These are phyloP conservation scores for Nelumbo lutea DNA, from an alignment of 164 flowering plant species.

Conservation along the genomic window DNA sequence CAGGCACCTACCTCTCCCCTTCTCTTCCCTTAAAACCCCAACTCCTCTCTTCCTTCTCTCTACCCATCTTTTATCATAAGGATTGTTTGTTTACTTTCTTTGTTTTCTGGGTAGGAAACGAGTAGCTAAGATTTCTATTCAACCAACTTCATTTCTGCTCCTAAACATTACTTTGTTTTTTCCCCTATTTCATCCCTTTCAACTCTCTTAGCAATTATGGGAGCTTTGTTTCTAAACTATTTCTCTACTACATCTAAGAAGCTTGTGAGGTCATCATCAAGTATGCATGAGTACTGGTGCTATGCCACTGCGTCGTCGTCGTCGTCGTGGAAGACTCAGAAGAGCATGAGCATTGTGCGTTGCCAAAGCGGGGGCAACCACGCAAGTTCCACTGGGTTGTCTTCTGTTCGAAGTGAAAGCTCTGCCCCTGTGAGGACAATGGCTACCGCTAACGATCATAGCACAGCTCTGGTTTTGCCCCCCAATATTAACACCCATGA, in stretches of 20 bases:
- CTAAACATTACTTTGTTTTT: slow-evolving; percentile 12
- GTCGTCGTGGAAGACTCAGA: slow-evolving; percentile 25
- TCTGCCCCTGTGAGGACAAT: slow-evolving; percentile 8
- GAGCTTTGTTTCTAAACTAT: slow-evolving; percentile 37
- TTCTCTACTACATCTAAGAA: slow-evolving; percentile 10
- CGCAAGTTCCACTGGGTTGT: slow-evolving; percentile 30
- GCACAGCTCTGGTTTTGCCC: slow-evolving; percentile 30
- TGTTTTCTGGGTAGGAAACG: slow-evolving; percentile 24
- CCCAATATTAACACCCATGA: slow-evolving; percentile 38
- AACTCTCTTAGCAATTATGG: slow-evolving; percentile 36
- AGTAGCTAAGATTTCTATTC: slow-evolving; percentile 33
- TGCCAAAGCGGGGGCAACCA: slow-evolving; percentile 46
- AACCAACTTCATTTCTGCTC: slow-evolving; percentile 26
- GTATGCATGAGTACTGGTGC: not conserved
- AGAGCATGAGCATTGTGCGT: slow-evolving; percentile 21
- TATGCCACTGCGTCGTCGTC: slow-evolving; percentile 5
- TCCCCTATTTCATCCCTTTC: slow-evolving; percentile 4
- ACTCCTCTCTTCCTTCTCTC: slow-evolving; percentile 20
- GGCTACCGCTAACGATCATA: slow-evolving; percentile 15
- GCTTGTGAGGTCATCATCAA: not conserved
- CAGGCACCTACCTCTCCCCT: slow-evolving; percentile 48
- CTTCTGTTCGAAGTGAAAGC: slow-evolving; percentile 33
- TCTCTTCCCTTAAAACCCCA: slow-evolving; percentile 30
- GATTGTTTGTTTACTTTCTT: slow-evolving; percentile 49
- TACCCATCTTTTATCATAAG: slow-evolving; percentile 12